phyloP scores from a whole-genome alignment of 805 yeast genomes.

The Jamesozyma spencerorum region DNA sequence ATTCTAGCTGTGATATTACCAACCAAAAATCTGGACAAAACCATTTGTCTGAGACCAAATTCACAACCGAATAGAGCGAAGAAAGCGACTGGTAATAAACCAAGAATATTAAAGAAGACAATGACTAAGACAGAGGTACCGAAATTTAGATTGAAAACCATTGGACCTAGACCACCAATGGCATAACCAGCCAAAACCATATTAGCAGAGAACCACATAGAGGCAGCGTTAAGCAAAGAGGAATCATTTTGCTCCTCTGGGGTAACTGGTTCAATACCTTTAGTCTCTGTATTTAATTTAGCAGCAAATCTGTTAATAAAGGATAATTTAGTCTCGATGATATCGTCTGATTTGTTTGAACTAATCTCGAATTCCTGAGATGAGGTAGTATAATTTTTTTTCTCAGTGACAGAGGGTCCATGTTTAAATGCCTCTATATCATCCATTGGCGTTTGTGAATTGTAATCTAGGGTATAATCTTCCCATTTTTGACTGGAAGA shows the following conservation, averaged over 20 bases:
- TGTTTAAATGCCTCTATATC: too few species aligned
- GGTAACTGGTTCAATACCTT: slow-evolving; percentile 74
- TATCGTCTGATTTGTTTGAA: too few species aligned
- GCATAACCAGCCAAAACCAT: slow-evolving; percentile 78
- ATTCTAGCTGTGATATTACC: slow-evolving; percentile 71
- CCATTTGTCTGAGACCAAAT: slow-evolving; percentile 82
- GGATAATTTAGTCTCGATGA: slow-evolving; percentile 8
- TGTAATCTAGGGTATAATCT: too few species aligned
- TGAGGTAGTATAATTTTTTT: too few species aligned
- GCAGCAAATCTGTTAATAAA: slow-evolving; percentile 17
- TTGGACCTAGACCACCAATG: slow-evolving; percentile 61
- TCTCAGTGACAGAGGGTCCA: too few species aligned
- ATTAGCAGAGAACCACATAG: slow-evolving; percentile 90
- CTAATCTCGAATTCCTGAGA: too few species aligned
- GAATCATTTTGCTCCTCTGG: slow-evolving; percentile 64
- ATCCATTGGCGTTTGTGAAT: too few species aligned
- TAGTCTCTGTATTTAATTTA: slow-evolving; percentile 41
- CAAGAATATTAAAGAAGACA: slow-evolving; percentile 64
- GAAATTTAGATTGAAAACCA: slow-evolving; percentile 58
- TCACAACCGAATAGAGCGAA: slow-evolving; percentile 76
- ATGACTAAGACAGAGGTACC: slow-evolving; percentile 62
- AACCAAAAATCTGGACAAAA: slow-evolving; percentile 63
- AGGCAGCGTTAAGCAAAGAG: slow-evolving; percentile 57
- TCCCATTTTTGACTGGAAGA: too few species aligned
- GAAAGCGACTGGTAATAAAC: slow-evolving; percentile 70